These are phyloP conservation scores for Mortierella sp. DNA, from an alignment of 371 early-diverging fungal genomes.

Conservation along the genomic window DNA sequence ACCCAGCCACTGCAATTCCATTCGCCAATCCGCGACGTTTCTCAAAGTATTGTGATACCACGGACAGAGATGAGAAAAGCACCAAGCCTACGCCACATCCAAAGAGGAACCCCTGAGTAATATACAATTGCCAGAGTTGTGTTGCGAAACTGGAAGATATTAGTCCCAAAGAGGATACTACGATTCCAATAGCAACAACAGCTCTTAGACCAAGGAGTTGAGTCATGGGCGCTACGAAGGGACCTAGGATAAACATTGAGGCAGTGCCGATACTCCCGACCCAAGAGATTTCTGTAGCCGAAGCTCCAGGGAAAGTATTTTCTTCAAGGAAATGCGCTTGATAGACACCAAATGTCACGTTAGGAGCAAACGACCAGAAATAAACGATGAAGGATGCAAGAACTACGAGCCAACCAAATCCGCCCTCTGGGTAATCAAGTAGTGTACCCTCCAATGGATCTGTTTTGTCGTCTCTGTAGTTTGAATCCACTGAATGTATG, in stretches of 20 bases:
- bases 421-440: conserved; percentile 59
- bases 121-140: conserved; percentile 67
- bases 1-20: conserved; percentile 84
- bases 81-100: conserved; percentile 64
- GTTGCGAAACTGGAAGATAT: conserved; percentile 71
- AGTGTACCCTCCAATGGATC: conserved; percentile 21
- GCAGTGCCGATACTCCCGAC: conserved; percentile 67
- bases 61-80: conserved; percentile 70
- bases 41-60: conserved; percentile 83
- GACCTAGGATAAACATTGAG: conserved; percentile 61
- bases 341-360: conserved; percentile 65
- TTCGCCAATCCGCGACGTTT: conserved; percentile 78
- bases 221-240: conserved; percentile 74
- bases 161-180: conserved; percentile 64
- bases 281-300: conserved; percentile 63
- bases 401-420: conserved; percentile 63
- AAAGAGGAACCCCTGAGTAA: conserved; percentile 65
- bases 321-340: conserved; percentile 48
- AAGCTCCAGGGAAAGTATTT: conserved; percentile 57
- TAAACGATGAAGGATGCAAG: conserved; percentile 60
- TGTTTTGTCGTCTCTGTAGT: not conserved
- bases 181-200: conserved; percentile 70
- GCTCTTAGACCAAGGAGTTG: conserved; percentile 67
- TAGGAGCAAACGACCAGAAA: conserved; percentile 64
- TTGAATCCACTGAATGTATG: not conserved